Evolutionary conservation across 2,329 filamentous ascomycete genomes (phyloP), one percentile per base, ranked within the genome.

Genomic region (Xylaria polymorpha): DNA sequence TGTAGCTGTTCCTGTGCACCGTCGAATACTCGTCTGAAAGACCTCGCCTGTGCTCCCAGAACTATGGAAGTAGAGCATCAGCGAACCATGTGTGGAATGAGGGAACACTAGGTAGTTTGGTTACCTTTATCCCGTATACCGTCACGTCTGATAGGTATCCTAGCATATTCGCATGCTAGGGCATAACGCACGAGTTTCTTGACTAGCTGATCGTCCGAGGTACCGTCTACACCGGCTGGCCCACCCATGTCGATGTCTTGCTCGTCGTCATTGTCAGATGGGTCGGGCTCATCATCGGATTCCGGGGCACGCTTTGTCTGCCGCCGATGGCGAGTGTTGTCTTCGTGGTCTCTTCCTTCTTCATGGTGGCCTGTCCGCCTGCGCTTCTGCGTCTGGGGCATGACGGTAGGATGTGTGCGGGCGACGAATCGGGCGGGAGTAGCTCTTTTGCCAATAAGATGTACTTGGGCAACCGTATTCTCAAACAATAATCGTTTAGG

Each of bases 1-100:
- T 86, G 84, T 44, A 99, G 83, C 73, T 92, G 87, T 41, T 83
- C 81, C 79, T 99, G 95, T 50, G 95, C 93, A 48, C 87, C 84
- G 0, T 88, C 87, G 76, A 97, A 98, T 3, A 98, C 89, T 14
- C 82, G 79, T 77, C 90, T 94, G 79, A 98, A 98, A 43, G 89
- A 84, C 39, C 91, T 85, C 7, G 88, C 83, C 9, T 90, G 87
- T 55, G 90, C 86, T 20, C 92, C 92, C 10, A 97, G 88, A 0
- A 97, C 93, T 90, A 59, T 18, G 1, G 39, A 6, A 6, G 12
- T 43, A 14, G 61, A 51, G 37, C 14, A 64, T 15, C 12, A 58
- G 62, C 18, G 51, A 41, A 9, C 32, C n/a, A 55, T 46, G 9
- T 32, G 39, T 43, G 8, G 7, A 2, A 32, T 20, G 5, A 43